These are phyloP conservation scores for Heterobasidion annosum DNA, from an alignment of 1,284 basidiomycete species.

Conservation along the genomic window DNA sequence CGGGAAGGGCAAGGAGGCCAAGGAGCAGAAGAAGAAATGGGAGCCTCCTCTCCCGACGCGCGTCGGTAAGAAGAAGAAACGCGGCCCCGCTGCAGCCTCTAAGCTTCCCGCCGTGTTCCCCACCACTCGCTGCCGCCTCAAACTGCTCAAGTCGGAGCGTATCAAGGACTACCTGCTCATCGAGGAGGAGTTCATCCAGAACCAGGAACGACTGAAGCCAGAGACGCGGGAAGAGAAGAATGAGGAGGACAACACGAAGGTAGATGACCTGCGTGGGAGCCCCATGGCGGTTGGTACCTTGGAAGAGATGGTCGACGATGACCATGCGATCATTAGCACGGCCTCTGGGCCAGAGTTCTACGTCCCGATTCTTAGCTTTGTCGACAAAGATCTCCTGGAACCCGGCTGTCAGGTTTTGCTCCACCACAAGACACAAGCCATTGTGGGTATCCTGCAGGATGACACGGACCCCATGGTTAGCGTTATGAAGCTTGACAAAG, in stretches of 20 bases:
- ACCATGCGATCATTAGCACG: slow-evolving; percentile 97
- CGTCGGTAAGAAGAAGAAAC: slow-evolving; percentile 91
- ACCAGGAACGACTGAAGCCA: slow-evolving; percentile 87
- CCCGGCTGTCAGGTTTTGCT: slow-evolving; percentile 93
- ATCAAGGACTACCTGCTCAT: slow-evolving; percentile 98
- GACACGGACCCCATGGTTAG: slow-evolving; percentile 98
- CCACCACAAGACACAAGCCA: slow-evolving; percentile 94
- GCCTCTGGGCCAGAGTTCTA: slow-evolving; percentile 96
- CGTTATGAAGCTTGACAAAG: slow-evolving; percentile 99
- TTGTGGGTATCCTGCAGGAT: slow-evolving; percentile 94
- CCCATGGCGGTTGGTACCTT: slow-evolving; percentile 97
- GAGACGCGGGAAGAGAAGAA: slow-evolving; percentile 90
- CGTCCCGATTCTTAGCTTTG: slow-evolving; percentile 97
- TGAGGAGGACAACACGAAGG: slow-evolving; percentile 88
- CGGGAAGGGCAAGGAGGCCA: slow-evolving; percentile 26
- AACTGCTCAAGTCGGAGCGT: slow-evolving; percentile 93
- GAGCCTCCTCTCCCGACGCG: slow-evolving; percentile 97
- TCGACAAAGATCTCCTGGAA: slow-evolving; percentile 97
- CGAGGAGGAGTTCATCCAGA: slow-evolving; percentile 96
- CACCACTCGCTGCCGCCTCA: slow-evolving; percentile 92
- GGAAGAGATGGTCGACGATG: slow-evolving; percentile 99
- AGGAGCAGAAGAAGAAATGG: slow-evolving; percentile 95
- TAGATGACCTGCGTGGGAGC: slow-evolving; percentile 91
- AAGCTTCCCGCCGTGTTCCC: slow-evolving; percentile 94
- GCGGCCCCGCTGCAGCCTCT: slow-evolving; percentile 85